A percentile compares a stretch with the other conserved stretches of the same genome.
phyloP scores from a whole-genome alignment of 768 basidiomycete genomes.

The Symmetrospora coprosmae region DNA sequence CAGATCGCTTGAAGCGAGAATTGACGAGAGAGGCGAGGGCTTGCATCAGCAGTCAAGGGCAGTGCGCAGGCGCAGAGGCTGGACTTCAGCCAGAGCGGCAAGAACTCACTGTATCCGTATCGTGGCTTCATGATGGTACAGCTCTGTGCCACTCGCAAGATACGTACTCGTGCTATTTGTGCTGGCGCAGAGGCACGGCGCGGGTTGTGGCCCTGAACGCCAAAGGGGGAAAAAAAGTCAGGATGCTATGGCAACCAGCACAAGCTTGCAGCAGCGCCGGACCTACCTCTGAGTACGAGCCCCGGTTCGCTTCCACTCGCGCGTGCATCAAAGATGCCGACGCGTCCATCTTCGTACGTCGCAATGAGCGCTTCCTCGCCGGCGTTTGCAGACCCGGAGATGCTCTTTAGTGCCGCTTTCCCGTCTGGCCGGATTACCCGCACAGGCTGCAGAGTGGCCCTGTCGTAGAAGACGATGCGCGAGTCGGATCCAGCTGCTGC shows the following conservation, averaged over 20 bases:
- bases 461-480: conserved; percentile 22
- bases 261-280: background rate
- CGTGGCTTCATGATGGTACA: conserved; percentile 29
- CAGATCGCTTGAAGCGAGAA: conserved; percentile 23
- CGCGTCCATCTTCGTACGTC: conserved; percentile 13
- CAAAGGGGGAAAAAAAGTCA: background rate
- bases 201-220: conserved; percentile 23
- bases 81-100: too few species aligned
- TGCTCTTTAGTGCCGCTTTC: conserved; percentile 23
- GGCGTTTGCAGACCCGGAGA: conserved; percentile 4
- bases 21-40: background rate
- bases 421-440: conserved; percentile 23
- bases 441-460: conserved; percentile 18
- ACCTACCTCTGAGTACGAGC: conserved; percentile 27
- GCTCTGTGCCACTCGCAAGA: conserved; percentile 29
- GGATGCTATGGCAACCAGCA: background rate
- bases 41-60: background rate
- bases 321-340: conserved; percentile 3
- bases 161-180: conserved; percentile 28
- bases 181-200: conserved; percentile 26
- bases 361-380: conserved; percentile 24
- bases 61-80: background rate
- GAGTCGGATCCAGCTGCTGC: conserved; percentile 29
- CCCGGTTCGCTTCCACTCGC: conserved; percentile 22
- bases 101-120: conserved; percentile 29